Conservation (phyloP, 2,329 filamentous ascomycete species). For the Phialemonium atrogriseum region DNA sequence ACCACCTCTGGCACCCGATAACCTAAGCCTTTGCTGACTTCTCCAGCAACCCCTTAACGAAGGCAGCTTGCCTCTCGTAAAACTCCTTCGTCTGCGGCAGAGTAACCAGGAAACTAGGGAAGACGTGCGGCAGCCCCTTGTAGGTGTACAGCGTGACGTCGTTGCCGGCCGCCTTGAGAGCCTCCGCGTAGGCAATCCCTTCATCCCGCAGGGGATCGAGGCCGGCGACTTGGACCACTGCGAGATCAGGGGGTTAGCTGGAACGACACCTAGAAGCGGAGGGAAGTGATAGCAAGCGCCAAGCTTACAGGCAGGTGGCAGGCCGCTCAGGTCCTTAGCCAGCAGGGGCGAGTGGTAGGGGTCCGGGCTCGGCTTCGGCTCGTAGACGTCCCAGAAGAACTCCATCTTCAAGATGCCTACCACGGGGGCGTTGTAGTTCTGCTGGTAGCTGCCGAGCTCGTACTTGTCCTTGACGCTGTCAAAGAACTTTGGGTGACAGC, state of each 20-base stretch:
- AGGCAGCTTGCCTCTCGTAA: constrained; percentile 11
- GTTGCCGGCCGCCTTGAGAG: constrained; percentile 21
- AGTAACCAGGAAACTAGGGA: constrained; percentile 13
- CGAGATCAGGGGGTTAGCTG: constrained; percentile 1
- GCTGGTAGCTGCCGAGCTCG: constrained; percentile 25
- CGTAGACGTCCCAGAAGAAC: constrained; percentile 25
- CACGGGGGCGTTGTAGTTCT: constrained; percentile 23
- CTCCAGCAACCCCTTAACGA: constrained; percentile 8
- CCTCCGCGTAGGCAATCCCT: constrained; percentile 27
- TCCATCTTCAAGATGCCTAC: constrained; percentile 20
- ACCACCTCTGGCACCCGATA: no score
- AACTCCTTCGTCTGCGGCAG: constrained; percentile 11
- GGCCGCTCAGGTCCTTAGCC: constrained; percentile 18
- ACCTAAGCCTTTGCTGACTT: no score
- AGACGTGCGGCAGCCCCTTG: constrained; percentile 26
- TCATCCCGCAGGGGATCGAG: constrained; percentile 28
- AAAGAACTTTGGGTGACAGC: constrained; percentile 27
- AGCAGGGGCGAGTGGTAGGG: constrained; percentile 23
- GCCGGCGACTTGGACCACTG: constrained; percentile 26
- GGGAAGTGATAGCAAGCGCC: background rate
- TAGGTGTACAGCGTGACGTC: constrained; percentile 23
- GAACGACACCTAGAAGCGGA: background rate
- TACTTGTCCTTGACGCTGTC: constrained; percentile 19
- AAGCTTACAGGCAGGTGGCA: constrained; percentile 24
- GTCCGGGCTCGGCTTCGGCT: constrained; percentile 17